Evolutionary conservation across 1,139 yeast genomes (phyloP), one percentile per base, ranked within the genome.

Genomic region (Hemisphaericaspora xylanilytica): DNA sequence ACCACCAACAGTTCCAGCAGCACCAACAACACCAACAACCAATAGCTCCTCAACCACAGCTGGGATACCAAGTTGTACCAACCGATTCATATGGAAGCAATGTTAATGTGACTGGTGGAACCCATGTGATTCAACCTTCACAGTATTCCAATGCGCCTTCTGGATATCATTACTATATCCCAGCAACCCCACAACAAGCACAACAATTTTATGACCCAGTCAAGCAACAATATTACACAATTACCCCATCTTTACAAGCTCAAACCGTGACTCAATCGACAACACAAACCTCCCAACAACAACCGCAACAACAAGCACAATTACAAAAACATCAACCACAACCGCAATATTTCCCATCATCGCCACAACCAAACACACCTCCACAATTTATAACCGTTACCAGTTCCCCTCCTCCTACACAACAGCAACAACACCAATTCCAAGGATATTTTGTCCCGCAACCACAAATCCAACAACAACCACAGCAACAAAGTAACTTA

Each of bases 201-300:
- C 74, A 68, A 43, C 75, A 68, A 44, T 67, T 66, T 45, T 70
- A 68, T 48, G 75, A 71, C 45, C 75, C 75, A 2, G 67, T 67
- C 11, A 73, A 66, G 51, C 75, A 70, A 49, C 75, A 70, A 42
- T 70, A 64, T 44, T 70, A 60, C 44, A 70, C 72, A 9, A 58
- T 70, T 32, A 62, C 71, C 14, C 73, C 74, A n/a, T 38, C 47
- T 16, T 31, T 47, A 7, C 31, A 32, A 6, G 16, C 28, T n/a
- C 29, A 15, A 22, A 16, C 26, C 27, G 40, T 33, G 6, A 29
- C 34, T 12, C 32, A 14, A 24, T 17, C 41, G 28, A 28, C 41
- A 26, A 22, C 41, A 13, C 26, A 24, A 36, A 51, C 45, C 26
- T 2, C 15, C 5, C 44, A 38, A 6, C 44, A 38, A 6, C 52